phyloP scores from a whole-genome alignment of 768 basidiomycete species.

The Xerocomellus chrysenteron region DNA sequence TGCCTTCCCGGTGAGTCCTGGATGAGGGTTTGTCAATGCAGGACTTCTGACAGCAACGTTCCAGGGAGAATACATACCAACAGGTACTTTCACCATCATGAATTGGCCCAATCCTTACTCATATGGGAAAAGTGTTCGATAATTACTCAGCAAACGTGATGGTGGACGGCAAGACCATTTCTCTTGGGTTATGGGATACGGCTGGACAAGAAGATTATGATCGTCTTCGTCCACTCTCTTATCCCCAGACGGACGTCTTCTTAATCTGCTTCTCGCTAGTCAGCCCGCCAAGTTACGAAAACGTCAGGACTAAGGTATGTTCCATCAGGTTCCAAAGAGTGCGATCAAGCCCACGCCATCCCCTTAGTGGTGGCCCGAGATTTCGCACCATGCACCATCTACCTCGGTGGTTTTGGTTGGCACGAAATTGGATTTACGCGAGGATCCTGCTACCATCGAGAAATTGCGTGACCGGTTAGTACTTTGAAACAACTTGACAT shows the following conservation, averaged over 20 bases:
- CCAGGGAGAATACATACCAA: slow-evolving; percentile 96
- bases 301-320: slow-evolving; percentile 93
- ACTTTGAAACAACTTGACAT: slow-evolving; percentile 5
- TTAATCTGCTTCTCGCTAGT: slow-evolving; percentile 99
- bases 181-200: slow-evolving; percentile 99
- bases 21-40: slow-evolving; percentile 13
- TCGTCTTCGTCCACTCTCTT: slow-evolving; percentile 94
- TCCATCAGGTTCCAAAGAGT: background rate
- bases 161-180: slow-evolving; percentile 98
- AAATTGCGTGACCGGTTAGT: slow-evolving; percentile 86
- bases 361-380: slow-evolving; percentile 90
- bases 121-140: slow-evolving; percentile 74
- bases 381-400: slow-evolving; percentile 94
- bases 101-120: slow-evolving; percentile 4
- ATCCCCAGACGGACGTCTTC: slow-evolving; percentile 99
- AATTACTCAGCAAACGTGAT: slow-evolving; percentile 99
- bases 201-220: slow-evolving; percentile 99
- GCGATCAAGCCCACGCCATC: slow-evolving; percentile 5
- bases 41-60: slow-evolving; percentile 16
- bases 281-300: slow-evolving; percentile 97
- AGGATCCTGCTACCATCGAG: slow-evolving; percentile 90
- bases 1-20: slow-evolving; percentile 80
- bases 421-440: slow-evolving; percentile 96
- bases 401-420: slow-evolving; percentile 93
- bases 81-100: slow-evolving; percentile 50